phyloP scores from a whole-genome alignment of 139 green algal genomes.

The Auxenochlorella protothecoides region DNA sequence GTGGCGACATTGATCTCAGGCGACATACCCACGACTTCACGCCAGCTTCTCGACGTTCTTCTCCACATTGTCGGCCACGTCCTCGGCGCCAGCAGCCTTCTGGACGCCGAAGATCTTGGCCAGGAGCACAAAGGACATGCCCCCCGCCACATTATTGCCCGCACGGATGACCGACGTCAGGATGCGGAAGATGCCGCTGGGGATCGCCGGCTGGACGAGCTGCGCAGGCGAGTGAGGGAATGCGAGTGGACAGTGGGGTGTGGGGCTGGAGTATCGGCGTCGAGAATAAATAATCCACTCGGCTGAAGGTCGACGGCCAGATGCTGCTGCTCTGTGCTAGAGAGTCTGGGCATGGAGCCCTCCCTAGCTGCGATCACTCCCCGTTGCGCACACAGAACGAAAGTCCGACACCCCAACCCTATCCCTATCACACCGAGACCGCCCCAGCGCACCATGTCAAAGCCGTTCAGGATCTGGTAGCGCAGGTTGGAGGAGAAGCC shows the following conservation, averaged over 20 bases:
- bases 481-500: constrained; percentile 82
- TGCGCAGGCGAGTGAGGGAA: constrained; percentile 9
- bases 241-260: too few relatives aligned
- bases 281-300: too few relatives aligned
- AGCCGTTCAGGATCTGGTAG: constrained; percentile 86
- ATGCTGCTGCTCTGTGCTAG: too few relatives aligned
- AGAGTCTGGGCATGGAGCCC: too few relatives aligned
- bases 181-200: constrained; percentile 55
- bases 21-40: background rate
- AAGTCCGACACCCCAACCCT: too few relatives aligned
- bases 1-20: background rate
- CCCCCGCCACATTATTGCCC: constrained; percentile 84
- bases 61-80: constrained; percentile 4
- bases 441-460: constrained; percentile 58
- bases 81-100: constrained; percentile 37
- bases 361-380: too few relatives aligned
- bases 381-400: too few relatives aligned
- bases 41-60: constrained; percentile 9
- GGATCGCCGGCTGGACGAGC: constrained; percentile 60
- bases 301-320: too few relatives aligned
- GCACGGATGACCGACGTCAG: constrained; percentile 67
- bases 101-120: constrained; percentile 80
- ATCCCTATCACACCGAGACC: too few relatives aligned
- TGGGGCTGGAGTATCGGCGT: too few relatives aligned
- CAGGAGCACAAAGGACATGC: constrained; percentile 82